A percentile compares a stretch with the other conserved stretches of the same genome.
Evolutionary conservation across 306 rosid genomes (phyloP).

Genomic region (Carpinus viminea): DNA sequence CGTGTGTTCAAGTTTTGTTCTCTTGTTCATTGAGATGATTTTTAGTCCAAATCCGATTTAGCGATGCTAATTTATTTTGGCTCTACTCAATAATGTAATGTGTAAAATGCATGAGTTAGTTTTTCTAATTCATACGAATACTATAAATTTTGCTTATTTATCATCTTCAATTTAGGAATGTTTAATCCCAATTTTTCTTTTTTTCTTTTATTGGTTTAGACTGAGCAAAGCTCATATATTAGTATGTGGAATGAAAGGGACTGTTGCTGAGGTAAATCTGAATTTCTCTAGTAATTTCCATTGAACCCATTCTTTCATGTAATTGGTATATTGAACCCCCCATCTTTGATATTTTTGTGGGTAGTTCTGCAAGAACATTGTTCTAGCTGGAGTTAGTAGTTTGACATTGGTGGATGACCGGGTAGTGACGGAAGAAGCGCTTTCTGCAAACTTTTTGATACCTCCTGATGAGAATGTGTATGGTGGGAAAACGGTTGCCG

Average conservation of each 20-base stretch:
- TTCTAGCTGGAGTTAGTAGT: conserved; percentile 95
- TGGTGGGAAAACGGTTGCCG: conserved; percentile 74
- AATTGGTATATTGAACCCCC: not conserved
- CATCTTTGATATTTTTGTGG: conserved; percentile 12
- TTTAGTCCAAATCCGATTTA: not conserved
- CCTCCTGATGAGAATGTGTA: conserved; percentile 68
- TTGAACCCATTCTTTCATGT: not conserved
- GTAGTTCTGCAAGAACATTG: conserved; percentile 96
- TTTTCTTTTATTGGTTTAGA: conserved; percentile 40
- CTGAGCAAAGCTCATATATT: conserved; percentile 89
- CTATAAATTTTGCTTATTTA: not conserved
- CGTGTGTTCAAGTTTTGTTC: not conserved
- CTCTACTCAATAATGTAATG: no score
- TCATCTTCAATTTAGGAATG: not conserved
- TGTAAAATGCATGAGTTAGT: not conserved
- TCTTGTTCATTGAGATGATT: not conserved
- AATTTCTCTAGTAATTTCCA: not conserved
- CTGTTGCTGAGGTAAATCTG: conserved; percentile 77
- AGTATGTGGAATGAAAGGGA: conserved; percentile 86
- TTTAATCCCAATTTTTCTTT: not conserved
- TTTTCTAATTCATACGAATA: not conserved
- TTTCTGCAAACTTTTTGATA: conserved; percentile 74
- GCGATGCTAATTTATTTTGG: not conserved
- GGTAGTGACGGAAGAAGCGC: conserved; percentile 52
- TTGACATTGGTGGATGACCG: conserved; percentile 91